Conservation (phyloP, 495 filamentous ascomycete species). For the Mycothermus thermophilus region DNA sequence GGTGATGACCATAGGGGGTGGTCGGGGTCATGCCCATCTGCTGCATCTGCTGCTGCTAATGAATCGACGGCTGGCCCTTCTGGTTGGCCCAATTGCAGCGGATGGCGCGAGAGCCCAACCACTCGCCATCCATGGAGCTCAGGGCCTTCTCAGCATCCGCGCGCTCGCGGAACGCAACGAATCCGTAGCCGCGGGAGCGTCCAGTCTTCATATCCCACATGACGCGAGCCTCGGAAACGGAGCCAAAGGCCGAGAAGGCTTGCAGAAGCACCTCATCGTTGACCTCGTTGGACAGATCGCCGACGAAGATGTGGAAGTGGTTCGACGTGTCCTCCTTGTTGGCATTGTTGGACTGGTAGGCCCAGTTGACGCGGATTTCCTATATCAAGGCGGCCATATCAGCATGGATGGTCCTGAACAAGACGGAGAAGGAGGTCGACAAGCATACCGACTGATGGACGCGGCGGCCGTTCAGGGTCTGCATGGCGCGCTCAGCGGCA, state of each 20-base stretch:
- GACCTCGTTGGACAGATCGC: slow-evolving; percentile 95
- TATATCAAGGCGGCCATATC: slow-evolving; percentile 22
- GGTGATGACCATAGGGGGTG: slow-evolving; percentile 90
- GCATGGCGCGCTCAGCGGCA: slow-evolving; percentile 92
- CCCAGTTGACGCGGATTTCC: slow-evolving; percentile 99
- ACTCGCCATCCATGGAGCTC: slow-evolving; percentile 97
- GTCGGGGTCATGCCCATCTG: slow-evolving; percentile 98
- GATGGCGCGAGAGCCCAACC: slow-evolving; percentile 96
- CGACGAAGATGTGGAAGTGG: slow-evolving; percentile 99
- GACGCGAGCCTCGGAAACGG: slow-evolving; percentile 94
- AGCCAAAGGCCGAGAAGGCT: slow-evolving; percentile 93
- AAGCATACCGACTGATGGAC: slow-evolving; percentile 80
- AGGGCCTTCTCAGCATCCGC: slow-evolving; percentile 90
- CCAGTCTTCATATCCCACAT: slow-evolving; percentile 99
- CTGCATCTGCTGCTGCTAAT: slow-evolving; percentile 92
- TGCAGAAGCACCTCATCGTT: slow-evolving; percentile 92
- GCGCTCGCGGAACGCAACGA: slow-evolving; percentile 94
- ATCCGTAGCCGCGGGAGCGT: slow-evolving; percentile 91
- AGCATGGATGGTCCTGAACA: neutral
- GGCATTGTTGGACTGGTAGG: slow-evolving; percentile 88
- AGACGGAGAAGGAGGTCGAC: neutral
- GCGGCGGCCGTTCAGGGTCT: slow-evolving; percentile 84
- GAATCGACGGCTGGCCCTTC: slow-evolving; percentile 96
- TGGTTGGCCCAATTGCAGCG: slow-evolving; percentile 99
- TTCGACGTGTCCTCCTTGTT: slow-evolving; percentile 97